These are phyloP conservation scores for Novakomyces olei DNA, from an alignment of 805 yeast genomes.

Conservation along the genomic window DNA sequence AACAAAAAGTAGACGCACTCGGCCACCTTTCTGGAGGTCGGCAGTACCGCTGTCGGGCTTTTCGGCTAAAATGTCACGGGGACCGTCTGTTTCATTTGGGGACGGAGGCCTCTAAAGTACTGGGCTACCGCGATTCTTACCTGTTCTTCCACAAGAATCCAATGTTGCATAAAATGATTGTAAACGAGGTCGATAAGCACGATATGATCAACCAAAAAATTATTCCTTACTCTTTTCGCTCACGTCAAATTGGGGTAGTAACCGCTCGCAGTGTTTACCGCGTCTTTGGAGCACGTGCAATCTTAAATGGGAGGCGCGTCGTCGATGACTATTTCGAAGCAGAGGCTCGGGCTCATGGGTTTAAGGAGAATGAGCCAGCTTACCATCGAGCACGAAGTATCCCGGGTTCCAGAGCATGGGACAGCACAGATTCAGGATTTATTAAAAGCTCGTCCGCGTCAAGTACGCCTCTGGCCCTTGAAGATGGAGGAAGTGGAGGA, in stretches of 20 bases:
- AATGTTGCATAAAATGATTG: conserved; percentile 18
- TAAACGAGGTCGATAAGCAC: conserved; percentile 19
- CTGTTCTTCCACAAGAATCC: conserved; percentile 24
- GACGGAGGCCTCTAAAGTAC: conserved; percentile 20
- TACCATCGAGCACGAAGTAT: neutral
- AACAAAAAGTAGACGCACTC: neutral
- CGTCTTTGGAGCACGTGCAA: conserved; percentile 28
- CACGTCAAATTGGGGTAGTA: conserved; percentile 17
- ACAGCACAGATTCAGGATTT: neutral
- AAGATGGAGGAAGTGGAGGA: neutral
- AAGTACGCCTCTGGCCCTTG: neutral
- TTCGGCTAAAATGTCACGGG: neutral
- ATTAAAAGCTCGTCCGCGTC: neutral
- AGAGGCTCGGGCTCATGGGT: conserved; percentile 21
- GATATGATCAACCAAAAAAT: conserved; percentile 17
- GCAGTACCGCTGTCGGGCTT: neutral
- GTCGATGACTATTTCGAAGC: conserved; percentile 37
- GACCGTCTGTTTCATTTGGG: conserved; percentile 20
- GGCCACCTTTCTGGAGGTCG: neutral
- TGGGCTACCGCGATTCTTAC: conserved; percentile 29
- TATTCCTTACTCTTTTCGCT: conserved; percentile 14
- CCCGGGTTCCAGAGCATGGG: neutral
- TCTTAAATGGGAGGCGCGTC: conserved; percentile 27
- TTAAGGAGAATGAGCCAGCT: conserved; percentile 20
- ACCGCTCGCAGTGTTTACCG: conserved; percentile 26